Percentiles rank a stretch among this genome's conserved stretches.
These are phyloP conservation scores for Leccinum ochraceum DNA, from an alignment of 768 basidiomycete genomes.

Conservation along the genomic window DNA sequence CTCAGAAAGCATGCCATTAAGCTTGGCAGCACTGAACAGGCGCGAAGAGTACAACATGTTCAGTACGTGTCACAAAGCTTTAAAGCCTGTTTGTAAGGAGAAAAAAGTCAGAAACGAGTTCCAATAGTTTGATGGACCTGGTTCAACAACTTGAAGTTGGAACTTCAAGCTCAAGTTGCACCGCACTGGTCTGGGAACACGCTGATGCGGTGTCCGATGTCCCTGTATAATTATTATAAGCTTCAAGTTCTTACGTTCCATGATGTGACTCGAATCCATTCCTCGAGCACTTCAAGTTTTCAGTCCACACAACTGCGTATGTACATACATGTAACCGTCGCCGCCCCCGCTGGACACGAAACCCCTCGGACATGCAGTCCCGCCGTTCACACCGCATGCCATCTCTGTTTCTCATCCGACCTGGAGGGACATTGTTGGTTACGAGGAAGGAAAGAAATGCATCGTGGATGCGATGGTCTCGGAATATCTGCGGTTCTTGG, in stretches of 20 bases:
- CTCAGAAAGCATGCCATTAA: no score
- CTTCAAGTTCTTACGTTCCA: no score
- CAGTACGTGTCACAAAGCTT: not conserved
- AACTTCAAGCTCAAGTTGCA: no score
- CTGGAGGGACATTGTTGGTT: constrained; percentile 91
- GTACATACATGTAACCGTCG: not conserved
- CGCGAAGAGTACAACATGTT: no score
- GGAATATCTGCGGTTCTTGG: constrained; percentile 93
- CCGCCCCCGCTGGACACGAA: constrained; percentile 11
- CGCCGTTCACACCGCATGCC: constrained; percentile 78
- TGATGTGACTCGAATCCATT: not conserved
- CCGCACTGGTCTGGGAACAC: not conserved
- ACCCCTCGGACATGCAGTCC: constrained; percentile 53
- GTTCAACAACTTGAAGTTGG: not conserved
- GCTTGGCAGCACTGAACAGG: no score
- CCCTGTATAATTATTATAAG: not conserved
- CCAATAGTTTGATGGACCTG: no score
- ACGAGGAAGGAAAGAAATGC: constrained; percentile 86
- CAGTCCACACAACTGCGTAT: not conserved
- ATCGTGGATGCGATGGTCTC: constrained; percentile 79
- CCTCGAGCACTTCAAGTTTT: not conserved
- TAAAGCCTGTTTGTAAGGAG: not conserved
- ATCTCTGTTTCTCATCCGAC: constrained; percentile 94
- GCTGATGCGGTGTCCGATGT: not conserved
- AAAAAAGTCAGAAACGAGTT: no score